Evolutionary conservation across 129 eudicot species (phyloP).

Genomic region (Arctium lappa): DNA sequence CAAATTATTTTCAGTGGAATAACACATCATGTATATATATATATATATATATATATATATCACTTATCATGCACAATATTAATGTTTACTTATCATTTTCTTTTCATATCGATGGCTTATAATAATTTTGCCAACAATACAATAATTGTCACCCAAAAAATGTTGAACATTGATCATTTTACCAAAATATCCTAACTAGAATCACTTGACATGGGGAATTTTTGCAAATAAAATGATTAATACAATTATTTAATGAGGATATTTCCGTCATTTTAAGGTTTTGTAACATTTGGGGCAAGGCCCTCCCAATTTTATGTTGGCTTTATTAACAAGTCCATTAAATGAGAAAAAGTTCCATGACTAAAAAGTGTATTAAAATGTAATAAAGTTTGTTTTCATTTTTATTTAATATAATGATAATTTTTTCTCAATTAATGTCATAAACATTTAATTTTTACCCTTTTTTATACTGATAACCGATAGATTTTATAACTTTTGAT

Average conservation of each 20-base stretch:
- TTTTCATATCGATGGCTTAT: background rate
- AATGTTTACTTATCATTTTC: conserved; percentile 1
- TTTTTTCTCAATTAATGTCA: too few relatives aligned
- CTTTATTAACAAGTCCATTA: background rate
- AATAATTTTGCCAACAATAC: background rate
- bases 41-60: background rate
- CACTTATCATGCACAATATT: background rate
- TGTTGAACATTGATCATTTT: background rate
- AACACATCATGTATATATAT: conserved; percentile 1
- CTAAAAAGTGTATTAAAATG: background rate
- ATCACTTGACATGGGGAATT: background rate
- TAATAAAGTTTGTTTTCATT: background rate
- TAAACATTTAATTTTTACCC: too few relatives aligned
- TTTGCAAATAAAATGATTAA: background rate
- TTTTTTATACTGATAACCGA: too few relatives aligned
- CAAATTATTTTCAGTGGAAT: conserved; percentile 25
- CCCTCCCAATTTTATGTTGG: background rate
- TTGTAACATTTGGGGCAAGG: background rate
- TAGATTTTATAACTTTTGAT: background rate
- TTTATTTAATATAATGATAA: too few relatives aligned
- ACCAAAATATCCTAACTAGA: background rate
- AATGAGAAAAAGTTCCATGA: background rate
- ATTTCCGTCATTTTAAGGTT: background rate
- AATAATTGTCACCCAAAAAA: background rate
- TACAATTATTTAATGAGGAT: background rate